A percentile compares a stretch with the other conserved stretches of the same genome.
Evolutionary conservation across 441 rosid species (phyloP).

Genomic region (Melastoma candidum): DNA sequence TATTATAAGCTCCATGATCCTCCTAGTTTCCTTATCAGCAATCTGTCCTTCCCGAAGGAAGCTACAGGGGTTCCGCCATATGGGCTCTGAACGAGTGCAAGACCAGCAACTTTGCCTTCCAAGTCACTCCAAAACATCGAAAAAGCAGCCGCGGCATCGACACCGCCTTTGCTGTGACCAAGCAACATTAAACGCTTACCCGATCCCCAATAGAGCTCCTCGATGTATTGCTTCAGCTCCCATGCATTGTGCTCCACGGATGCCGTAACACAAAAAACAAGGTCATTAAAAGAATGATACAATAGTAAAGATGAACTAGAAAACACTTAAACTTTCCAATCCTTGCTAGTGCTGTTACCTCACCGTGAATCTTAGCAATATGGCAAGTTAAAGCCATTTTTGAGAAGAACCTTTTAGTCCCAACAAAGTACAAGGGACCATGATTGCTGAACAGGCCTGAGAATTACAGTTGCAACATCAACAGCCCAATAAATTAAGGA

Average conservation of each 20-base stretch:
- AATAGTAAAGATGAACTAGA: background rate
- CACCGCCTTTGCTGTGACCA: constrained; percentile 75
- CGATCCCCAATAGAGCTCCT: constrained; percentile 72
- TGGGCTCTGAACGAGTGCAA: constrained; percentile 64
- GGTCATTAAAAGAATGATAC: constrained; percentile 2
- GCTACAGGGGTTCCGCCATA: constrained; percentile 62
- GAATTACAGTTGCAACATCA: constrained; percentile 2
- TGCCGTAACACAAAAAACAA: constrained; percentile 27
- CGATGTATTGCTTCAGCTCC: constrained; percentile 60
- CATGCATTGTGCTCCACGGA: constrained; percentile 65
- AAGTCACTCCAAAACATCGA: constrained; percentile 44
- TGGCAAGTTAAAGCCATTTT: constrained; percentile 66
- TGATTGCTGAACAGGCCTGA: constrained; percentile 71
- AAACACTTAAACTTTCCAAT: constrained; percentile 1
- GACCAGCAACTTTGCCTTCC: constrained; percentile 58
- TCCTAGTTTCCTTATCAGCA: constrained; percentile 55
- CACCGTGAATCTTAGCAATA: constrained; percentile 62
- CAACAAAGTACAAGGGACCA: constrained; percentile 60
- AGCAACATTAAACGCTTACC: constrained; percentile 58
- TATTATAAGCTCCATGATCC: constrained; percentile 50
- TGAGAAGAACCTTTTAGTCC: constrained; percentile 50
- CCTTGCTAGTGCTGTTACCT: constrained; percentile 25
- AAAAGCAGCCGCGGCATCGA: constrained; percentile 67
- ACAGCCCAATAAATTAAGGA: background rate
- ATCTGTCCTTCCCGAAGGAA: constrained; percentile 66